Conservation (phyloP, 1,284 basidiomycete species). For the Cronartium ribicola region DNA sequence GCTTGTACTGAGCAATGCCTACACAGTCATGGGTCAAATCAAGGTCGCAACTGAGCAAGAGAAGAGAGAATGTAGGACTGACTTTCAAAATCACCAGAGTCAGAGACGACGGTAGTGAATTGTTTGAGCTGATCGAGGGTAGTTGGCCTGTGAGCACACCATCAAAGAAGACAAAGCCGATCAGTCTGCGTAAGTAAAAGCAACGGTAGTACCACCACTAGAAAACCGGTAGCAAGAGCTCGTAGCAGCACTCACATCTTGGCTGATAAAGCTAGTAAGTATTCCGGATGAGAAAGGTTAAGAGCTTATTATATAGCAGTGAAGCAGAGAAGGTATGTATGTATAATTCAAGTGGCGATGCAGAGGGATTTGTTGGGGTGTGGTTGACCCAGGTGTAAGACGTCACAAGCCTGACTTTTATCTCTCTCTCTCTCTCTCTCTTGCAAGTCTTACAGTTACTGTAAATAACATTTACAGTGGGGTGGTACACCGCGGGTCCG, state of each 20-base stretch:
- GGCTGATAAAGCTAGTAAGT: neutral
- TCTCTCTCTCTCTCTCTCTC: no score
- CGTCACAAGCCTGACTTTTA: no score
- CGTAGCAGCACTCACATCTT: neutral
- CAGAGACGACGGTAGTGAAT: constrained; percentile 67
- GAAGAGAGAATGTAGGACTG: neutral
- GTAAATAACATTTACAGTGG: no score
- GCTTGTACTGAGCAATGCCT: constrained; percentile 41
- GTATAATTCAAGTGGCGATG: neutral
- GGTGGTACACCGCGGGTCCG: no score
- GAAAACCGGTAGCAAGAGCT: neutral
- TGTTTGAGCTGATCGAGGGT: constrained; percentile 82
- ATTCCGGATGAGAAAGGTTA: no score
- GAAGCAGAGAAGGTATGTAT: neutral
- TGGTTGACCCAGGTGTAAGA: no score
- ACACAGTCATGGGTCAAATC: neutral
- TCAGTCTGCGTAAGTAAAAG: no score
- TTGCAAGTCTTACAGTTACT: no score
- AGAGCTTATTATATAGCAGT: no score
- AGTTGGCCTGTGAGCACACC: constrained; percentile 58
- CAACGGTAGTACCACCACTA: neutral
- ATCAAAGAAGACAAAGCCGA: neutral
- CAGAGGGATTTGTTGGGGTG: no score
- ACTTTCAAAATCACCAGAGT: constrained; percentile 43
- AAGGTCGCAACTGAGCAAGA: neutral